Evolutionary conservation across 2,329 filamentous ascomycete genomes (phyloP), one percentile per base, ranked within the genome.

Genomic region (Cladosporium halotolerans): DNA sequence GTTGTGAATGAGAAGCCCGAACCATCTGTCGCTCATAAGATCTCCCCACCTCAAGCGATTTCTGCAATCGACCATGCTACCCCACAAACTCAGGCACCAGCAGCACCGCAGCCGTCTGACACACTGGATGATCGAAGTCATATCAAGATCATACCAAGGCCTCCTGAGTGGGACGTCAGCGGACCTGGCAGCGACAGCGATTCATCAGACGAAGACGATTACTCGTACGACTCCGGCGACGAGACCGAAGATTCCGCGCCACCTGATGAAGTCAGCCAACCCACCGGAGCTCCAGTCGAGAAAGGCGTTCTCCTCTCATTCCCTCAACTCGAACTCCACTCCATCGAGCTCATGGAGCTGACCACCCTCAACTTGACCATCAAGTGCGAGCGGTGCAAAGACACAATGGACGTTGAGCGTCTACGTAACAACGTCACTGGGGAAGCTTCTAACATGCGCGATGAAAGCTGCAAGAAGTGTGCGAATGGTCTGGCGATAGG

Each of bases 311-410:
- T 87, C 51, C 76, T 95, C 7, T 89, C 85, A 0, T 89, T 93
- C 61, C 89, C 89, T 0, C 83, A 79, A 23, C 73, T 93, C 54
- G 87, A 92, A 62, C 78, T 95, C 2, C 79, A 89, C 64, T 81
- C 85, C 36, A 85, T 93, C 56, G 88, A 93, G 63, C 71, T 93
- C 2, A 75, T 95, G 8, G 83, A 91, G 60, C 70, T 92, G 1
- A 74, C 78, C 0, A 76, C 80, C 19, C 72, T 93, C 32, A 83
- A 80, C 54, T 74, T 93, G 57, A 85, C 80, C 3, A 76, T 89
- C 57, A 91, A 90, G 66, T 95, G 89, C 67, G 81, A 84, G 49
- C 81, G 89, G 36, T 95, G 89, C 76, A 90, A 85, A 67, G 85
- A 86, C 3, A 68, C 76, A 10, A 82, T 83, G 62, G 89, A 93